A percentile compares a stretch with the other conserved stretches of the same genome.
Conservation (phyloP, 192 early-diverging fungal genomes). For the Piromyces finnis region DNA sequence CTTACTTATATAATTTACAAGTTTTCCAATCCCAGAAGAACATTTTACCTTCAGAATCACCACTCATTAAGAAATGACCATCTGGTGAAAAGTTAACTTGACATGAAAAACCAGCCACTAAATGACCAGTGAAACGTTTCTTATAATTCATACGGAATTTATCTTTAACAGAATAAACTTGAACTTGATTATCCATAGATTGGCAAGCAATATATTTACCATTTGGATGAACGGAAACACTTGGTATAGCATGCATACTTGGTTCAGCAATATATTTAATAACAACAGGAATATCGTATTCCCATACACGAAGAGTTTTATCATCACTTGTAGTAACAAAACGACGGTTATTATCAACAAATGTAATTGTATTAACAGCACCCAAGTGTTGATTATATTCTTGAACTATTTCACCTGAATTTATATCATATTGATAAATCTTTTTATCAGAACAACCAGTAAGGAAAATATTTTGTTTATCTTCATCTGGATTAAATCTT, state of each 20-base stretch:
- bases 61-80: constrained; percentile 65
- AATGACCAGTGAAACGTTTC: constrained; percentile 80
- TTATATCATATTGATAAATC: constrained; percentile 62
- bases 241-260: constrained; percentile 90
- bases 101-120: constrained; percentile 94
- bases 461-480: constrained; percentile 75
- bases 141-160: constrained; percentile 72
- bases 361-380: constrained; percentile 90
- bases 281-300: constrained; percentile 94
- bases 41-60: constrained; percentile 80
- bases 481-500: constrained; percentile 74
- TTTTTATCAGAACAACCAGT: constrained; percentile 87
- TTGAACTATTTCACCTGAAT: constrained; percentile 67
- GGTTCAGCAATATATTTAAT: constrained; percentile 96
- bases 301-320: constrained; percentile 93
- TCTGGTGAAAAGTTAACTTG: constrained; percentile 85
- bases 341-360: constrained; percentile 81
- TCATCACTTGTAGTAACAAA: constrained; percentile 95
- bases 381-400: constrained; percentile 96
- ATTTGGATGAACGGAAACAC: constrained; percentile 72
- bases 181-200: constrained; percentile 90
- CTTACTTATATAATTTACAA: constrained; percentile 50
- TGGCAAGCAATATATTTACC: constrained; percentile 88
- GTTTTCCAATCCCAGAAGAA: constrained; percentile 99
- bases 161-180: constrained; percentile 73